Evolutionary conservation across 176 grass and related monocot species (phyloP).

Genomic region (Rhynchospora pubera): DNA sequence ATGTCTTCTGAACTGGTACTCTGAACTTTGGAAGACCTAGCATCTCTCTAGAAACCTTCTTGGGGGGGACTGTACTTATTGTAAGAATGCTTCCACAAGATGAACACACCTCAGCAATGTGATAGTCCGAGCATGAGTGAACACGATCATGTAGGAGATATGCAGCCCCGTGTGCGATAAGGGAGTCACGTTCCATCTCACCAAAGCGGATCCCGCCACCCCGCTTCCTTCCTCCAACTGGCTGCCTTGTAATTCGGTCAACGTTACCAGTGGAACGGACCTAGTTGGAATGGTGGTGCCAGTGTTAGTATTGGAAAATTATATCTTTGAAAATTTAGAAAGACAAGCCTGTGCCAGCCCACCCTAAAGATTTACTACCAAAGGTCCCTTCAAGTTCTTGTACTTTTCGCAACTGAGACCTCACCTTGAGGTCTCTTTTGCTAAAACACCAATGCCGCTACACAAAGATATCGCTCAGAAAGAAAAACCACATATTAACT

Average conservation of each 20-base stretch:
- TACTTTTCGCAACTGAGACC: not conserved
- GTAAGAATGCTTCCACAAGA: conserved; percentile 67
- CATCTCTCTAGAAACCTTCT: conserved; percentile 47
- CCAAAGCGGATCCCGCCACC: conserved; percentile 95
- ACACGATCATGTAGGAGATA: conserved; percentile 88
- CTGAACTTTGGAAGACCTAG: conserved; percentile 46
- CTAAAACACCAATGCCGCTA: not conserved
- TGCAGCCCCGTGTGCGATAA: conserved; percentile 77
- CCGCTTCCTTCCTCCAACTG: conserved; percentile 86
- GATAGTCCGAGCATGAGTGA: conserved; percentile 89
- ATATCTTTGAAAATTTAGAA: not conserved
- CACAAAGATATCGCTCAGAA: not conserved
- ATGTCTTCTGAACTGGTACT: conserved; percentile 36
- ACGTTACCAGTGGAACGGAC: conserved; percentile 71
- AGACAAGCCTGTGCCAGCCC: not conserved
- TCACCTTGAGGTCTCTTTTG: not conserved
- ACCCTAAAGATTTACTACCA: not conserved
- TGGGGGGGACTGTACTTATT: conserved; percentile 35
- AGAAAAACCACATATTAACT: not conserved
- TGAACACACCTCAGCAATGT: conserved; percentile 61
- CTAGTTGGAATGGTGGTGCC: conserved; percentile 6
- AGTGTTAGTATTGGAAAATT: not conserved
- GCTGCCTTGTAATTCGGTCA: conserved; percentile 82
- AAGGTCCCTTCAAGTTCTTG: not conserved
- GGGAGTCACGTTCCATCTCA: conserved; percentile 89